A percentile compares a stretch with the other conserved stretches of the same genome.
These are phyloP conservation scores for Boletus fagicola DNA, from an alignment of 768 basidiomycete genomes.

Conservation along the genomic window DNA sequence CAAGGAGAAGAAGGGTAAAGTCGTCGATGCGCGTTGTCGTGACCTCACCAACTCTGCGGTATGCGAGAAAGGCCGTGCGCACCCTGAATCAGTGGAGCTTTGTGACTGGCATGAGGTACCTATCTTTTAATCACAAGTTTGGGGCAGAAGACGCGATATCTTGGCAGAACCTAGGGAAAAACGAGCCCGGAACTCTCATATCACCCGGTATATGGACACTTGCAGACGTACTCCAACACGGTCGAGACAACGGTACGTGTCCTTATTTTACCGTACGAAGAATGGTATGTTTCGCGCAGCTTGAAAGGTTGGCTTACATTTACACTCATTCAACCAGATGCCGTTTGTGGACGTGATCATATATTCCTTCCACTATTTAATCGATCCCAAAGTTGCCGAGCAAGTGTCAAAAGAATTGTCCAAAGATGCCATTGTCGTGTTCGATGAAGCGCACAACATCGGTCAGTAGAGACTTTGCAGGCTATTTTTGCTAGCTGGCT, in stretches of 20 bases:
- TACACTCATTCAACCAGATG: constrained; percentile 56
- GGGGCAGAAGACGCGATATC: constrained; percentile 1
- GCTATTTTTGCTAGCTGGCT: neutral
- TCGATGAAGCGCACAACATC: constrained; percentile 99
- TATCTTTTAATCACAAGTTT: constrained; percentile 1
- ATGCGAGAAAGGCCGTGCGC: constrained; percentile 77
- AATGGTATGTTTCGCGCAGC: constrained; percentile 64
- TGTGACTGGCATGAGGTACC: constrained; percentile 95
- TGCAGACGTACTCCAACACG: constrained; percentile 88
- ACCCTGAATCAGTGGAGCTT: constrained; percentile 88
- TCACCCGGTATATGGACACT: constrained; percentile 91
- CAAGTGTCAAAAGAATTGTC: constrained; percentile 98
- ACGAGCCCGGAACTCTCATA: constrained; percentile 79
- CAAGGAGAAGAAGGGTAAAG: constrained; percentile 97
- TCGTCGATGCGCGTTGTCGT: constrained; percentile 95
- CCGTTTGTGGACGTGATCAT: constrained; percentile 95
- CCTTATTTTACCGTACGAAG: constrained; percentile 95
- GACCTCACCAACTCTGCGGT: constrained; percentile 86
- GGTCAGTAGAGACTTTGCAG: constrained; percentile 46
- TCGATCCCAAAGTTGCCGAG: constrained; percentile 98
- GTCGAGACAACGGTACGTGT: constrained; percentile 80
- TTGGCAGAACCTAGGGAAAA: constrained; percentile 72
- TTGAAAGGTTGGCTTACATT: neutral
- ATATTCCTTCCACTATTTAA: constrained; percentile 97
- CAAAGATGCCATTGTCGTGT: constrained; percentile 97